Base-by-base conservation (phyloP, 257 asterid species). In the Solanum rostratum region DNA sequence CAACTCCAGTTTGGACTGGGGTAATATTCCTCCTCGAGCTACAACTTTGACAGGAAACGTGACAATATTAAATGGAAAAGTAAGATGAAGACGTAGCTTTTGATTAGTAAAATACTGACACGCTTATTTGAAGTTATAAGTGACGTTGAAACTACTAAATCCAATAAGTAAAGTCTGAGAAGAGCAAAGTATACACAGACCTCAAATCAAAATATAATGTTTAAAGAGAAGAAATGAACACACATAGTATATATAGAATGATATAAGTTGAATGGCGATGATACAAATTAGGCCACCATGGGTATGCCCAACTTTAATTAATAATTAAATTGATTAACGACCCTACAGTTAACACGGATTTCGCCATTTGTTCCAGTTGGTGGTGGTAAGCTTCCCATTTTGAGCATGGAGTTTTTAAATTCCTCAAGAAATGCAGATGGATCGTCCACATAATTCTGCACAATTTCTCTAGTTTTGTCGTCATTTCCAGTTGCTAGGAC, bases 281-380 rank as follows among this genome's bases (percentile, higher is more conserved):
- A 33, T 37, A 68, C 27, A 33, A 68, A 33, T 33, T 68, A 10
- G 50, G 76, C 49, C n/a, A 18, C 22, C 3, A 29, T n/a, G 7
- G 29, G 6, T 20, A 20, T 27, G 13, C n/a, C 33, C 24, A 24
- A 76, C 24, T 46, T 27, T 76, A 76, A 15, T 49, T 76, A 49
- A 46, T 19, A 55, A 30, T 49, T 78, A 24, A 90, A 82, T 45
- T 89, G 71, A 87, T 92, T 94, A 62, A 89, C 81, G 43, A 79
- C 79, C 89, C 97, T 89, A 80, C 98, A 96, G 69, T 92, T 93
- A 16, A 66, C 87, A 2, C 98, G 92, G 59, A 95, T 87, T 79
- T 95, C 94, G 9, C 94, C 95, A 3, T 81, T 81, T 57, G 73
- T 87, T 84, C 86, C 91, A 18, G 81, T 33, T 3, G 33, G 43